phyloP scores from a whole-genome alignment of 257 asterid genomes.

The Nemophila menziesii region DNA sequence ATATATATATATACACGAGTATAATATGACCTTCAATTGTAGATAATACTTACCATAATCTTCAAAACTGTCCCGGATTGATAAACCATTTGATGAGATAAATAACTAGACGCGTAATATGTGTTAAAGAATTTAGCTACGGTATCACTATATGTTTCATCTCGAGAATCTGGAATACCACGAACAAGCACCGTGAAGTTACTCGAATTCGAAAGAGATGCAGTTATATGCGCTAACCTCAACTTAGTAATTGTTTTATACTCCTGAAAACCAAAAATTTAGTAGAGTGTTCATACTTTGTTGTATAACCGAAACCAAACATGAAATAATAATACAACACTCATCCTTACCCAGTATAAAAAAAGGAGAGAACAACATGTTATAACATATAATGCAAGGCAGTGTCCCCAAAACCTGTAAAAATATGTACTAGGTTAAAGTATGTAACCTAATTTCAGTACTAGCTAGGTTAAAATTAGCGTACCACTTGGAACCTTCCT shows the following conservation, averaged over 20 bases:
- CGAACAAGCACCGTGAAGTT: constrained; percentile 33
- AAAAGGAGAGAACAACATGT: constrained; percentile 18
- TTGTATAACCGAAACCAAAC: neutral
- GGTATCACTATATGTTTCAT: constrained; percentile 13
- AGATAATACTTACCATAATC: constrained; percentile 25
- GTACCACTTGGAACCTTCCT: constrained; percentile 75
- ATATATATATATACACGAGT: no score
- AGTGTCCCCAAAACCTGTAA: constrained; percentile 35
- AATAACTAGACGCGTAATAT: constrained; percentile 25
- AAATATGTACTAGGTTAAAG: constrained; percentile 1
- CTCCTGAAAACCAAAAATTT: constrained; percentile 10
- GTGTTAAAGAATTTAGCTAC: constrained; percentile 23
- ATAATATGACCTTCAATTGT: no score
- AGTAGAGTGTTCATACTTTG: no score
- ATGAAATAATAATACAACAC: neutral
- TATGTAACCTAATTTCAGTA: no score
- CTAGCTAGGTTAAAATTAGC: no score
- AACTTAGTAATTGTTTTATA: constrained; percentile 12
- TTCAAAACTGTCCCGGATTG: constrained; percentile 16
- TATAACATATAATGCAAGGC: constrained; percentile 20
- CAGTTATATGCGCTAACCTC: constrained; percentile 16
- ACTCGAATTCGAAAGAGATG: constrained; percentile 18
- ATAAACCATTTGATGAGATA: constrained; percentile 29
- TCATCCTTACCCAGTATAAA: constrained; percentile 24
- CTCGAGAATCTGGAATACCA: constrained; percentile 20